Evolutionary conservation across 1,284 basidiomycete species (phyloP).

Genomic region (Peniophora sp.): DNA sequence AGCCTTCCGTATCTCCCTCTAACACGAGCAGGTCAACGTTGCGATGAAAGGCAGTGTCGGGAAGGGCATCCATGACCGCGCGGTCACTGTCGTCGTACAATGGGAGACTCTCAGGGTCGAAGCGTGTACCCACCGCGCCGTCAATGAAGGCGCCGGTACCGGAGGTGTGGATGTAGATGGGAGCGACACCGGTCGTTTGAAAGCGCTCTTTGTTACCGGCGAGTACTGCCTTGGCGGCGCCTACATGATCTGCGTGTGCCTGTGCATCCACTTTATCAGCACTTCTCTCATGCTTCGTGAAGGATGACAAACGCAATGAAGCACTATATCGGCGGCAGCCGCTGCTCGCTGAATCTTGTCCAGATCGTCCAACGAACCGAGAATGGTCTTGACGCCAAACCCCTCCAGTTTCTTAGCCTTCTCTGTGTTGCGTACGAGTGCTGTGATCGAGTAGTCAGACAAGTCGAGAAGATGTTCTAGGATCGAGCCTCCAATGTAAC

Average conservation of each 20-base stretch:
- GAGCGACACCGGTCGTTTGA: conserved; percentile 26
- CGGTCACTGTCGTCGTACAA: conserved; percentile 30
- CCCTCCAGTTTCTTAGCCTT: conserved; percentile 27
- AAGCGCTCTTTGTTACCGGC: conserved; percentile 34
- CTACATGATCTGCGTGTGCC: conserved; percentile 38
- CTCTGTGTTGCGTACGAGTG: conserved; percentile 31
- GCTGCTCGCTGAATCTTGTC: conserved; percentile 28
- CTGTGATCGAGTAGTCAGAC: conserved; percentile 22
- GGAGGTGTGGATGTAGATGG: conserved; percentile 42
- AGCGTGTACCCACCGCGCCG: conserved; percentile 24
- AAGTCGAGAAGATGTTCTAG: conserved; percentile 34
- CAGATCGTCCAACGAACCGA: conserved; percentile 25
- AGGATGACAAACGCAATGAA: conserved; percentile 35
- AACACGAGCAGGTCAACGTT: conserved; percentile 28
- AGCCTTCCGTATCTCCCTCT: conserved; percentile 30
- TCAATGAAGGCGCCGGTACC: conserved; percentile 25
- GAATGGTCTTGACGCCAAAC: conserved; percentile 22
- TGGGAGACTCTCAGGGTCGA: conserved; percentile 12
- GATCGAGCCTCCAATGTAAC: conserved; percentile 49
- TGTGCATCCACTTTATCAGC: conserved; percentile 13
- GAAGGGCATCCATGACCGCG: conserved; percentile 27
- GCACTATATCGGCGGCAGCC: conserved; percentile 36
- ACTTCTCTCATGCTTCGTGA: neutral
- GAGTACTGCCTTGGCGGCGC: conserved; percentile 35
- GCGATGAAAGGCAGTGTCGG: conserved; percentile 26